These are phyloP conservation scores for Podospora pseudoanserina DNA, from an alignment of 495 filamentous ascomycete genomes.

Conservation along the genomic window DNA sequence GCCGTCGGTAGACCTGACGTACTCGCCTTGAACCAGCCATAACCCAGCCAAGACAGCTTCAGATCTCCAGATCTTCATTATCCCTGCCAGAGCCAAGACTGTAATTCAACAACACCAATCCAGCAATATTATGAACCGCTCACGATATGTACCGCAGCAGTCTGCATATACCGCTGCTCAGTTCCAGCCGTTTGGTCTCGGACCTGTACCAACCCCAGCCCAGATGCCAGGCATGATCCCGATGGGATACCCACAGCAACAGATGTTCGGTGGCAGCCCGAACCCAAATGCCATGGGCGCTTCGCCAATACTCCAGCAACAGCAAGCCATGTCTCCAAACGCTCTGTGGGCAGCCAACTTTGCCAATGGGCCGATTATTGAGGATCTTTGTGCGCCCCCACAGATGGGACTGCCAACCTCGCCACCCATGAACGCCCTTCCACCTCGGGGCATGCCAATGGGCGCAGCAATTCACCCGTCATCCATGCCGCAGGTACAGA, in stretches of 20 bases:
- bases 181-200: conserved; percentile 12
- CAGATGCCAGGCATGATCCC: conserved; percentile 12
- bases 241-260: conserved; percentile 2
- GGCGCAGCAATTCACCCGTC: conserved; percentile 10
- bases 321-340: conserved; percentile 14
- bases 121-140: conserved; percentile 17
- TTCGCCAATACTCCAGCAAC: conserved; percentile 13
- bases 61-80: neutral
- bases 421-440: conserved; percentile 11
- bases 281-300: conserved; percentile 7
- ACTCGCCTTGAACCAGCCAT: neutral
- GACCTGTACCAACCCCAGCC: conserved; percentile 2
- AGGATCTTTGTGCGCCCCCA: conserved; percentile 20
- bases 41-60: neutral
- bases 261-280: conserved; percentile 8
- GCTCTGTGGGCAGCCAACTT: conserved; percentile 14
- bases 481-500: conserved; percentile 17
- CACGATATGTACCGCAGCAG: conserved; percentile 16
- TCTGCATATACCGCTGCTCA: conserved; percentile 6
- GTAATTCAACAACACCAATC: neutral
- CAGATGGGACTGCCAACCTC: conserved; percentile 9
- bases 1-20: conserved; percentile 13
- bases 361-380: conserved; percentile 21
- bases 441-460: conserved; percentile 6
- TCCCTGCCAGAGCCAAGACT: neutral